phyloP scores from a whole-genome alignment of 257 asterid species.

The Solanum bulbocastanum region DNA sequence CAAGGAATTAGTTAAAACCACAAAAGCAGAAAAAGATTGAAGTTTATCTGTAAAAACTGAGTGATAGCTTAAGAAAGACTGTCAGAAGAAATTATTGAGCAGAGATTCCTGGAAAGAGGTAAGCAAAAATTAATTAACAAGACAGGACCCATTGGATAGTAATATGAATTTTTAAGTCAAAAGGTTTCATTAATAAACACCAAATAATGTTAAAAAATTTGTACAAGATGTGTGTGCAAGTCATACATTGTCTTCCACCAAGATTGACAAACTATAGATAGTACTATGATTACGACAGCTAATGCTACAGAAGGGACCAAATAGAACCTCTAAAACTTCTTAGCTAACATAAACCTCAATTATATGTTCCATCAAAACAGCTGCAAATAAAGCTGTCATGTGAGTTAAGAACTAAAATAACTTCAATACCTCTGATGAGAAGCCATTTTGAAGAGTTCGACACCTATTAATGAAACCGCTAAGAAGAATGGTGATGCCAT shows the following conservation, averaged over 20 bases:
- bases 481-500: conserved; percentile 47
- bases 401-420: not conserved
- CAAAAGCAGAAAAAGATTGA: not conserved
- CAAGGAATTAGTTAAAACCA: not conserved
- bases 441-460: conserved; percentile 50
- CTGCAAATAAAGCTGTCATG: not conserved
- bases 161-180: not conserved
- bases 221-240: not conserved
- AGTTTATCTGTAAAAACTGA: not conserved
- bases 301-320: not conserved
- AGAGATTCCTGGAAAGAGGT: not conserved
- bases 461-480: conserved; percentile 42
- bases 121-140: not conserved
- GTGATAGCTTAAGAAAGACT: not conserved
- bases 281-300: not conserved
- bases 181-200: not conserved
- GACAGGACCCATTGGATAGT: not conserved
- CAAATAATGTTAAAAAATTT: not conserved
- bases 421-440: conserved; percentile 35
- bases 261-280: not conserved
- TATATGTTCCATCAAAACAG: not conserved
- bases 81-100: not conserved
- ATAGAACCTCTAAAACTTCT: not conserved
- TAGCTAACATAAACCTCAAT: not conserved
- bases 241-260: not conserved